Conservation (phyloP, 2,329 filamentous ascomycete genomes). For the Colletotrichum lindemuthianum region DNA sequence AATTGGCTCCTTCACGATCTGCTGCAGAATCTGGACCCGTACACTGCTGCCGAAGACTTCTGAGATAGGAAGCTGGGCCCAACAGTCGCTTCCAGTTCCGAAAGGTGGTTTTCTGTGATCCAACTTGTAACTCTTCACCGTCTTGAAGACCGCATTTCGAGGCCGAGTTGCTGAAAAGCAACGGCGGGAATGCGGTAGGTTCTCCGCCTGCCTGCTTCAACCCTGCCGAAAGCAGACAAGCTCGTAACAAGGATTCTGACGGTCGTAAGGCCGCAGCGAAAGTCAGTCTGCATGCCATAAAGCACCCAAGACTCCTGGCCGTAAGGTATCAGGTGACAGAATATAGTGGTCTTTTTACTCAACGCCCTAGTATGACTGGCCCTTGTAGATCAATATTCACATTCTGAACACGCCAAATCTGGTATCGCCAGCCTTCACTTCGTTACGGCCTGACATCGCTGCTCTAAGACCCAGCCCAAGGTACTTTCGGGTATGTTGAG, state of each 20-base stretch:
- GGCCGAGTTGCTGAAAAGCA: too few species aligned
- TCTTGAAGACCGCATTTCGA: too few species aligned
- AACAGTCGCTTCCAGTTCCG: not conserved
- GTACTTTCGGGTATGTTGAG: constrained; percentile 78
- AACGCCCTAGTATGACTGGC: too few species aligned
- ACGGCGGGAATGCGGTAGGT: too few species aligned
- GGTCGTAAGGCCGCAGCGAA: too few species aligned
- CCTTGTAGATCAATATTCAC: constrained; percentile 51
- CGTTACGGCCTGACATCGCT: constrained; percentile 74
- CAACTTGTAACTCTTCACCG: not conserved
- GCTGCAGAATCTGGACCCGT: constrained; percentile 14
- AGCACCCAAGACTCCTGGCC: too few species aligned
- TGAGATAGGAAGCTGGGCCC: constrained; percentile 5
- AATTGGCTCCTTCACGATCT: constrained; percentile 23
- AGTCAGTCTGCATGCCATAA: too few species aligned
- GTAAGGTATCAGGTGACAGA: too few species aligned
- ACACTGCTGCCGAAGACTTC: not conserved
- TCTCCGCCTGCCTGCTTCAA: too few species aligned
- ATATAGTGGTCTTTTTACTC: not conserved
- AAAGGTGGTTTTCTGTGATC: not conserved
- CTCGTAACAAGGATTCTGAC: too few species aligned
- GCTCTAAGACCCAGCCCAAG: constrained; percentile 78
- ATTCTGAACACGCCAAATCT: constrained; percentile 87
- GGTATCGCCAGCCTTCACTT: constrained; percentile 68
- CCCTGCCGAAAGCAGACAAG: too few species aligned